Evolutionary conservation across 1,284 basidiomycete genomes (phyloP), one percentile per base, ranked within the genome.

Genomic region (Leccinum angustisporum): DNA sequence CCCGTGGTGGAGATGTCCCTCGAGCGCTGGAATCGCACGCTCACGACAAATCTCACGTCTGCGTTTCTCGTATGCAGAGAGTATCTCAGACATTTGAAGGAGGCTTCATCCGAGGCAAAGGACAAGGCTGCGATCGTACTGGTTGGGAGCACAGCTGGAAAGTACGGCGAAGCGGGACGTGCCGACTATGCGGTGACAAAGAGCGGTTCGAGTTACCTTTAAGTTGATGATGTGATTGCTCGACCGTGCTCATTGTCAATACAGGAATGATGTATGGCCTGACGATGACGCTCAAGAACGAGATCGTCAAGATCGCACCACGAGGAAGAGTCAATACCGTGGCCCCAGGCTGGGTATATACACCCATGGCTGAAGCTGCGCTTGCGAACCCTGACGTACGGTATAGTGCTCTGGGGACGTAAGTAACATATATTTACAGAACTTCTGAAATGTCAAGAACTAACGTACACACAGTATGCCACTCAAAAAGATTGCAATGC

Each of bases 241-340:
- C n/a, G 18, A 50, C 21, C 25, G 7, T 50, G 13, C 48, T 50
- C 13, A 27, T 14, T 10, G 5, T 10, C 8, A 30, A 8, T 21
- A 38, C 62, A 83, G 89, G 84, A 1, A 80, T 91, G 76, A 90
- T 90, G 86, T 87, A 89, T 64, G 90, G 89, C 1, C 72, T 92
- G 34, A 83, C 84, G 4, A 76, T 86, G 61, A 81, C 84, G 2
- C 79, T 91, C 64, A 91, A 91, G 76, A 91, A 91, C 68, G 89
- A 91, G 72, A 91, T 92, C 59, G 89, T 91, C 30, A 84, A 84
- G 70, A 85, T 91, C 62, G 88, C 88, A 0, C 86, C 88, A 0
- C 78, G 73, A 54, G 90, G 81, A 4, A 79, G 90, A 30, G 88
- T 90, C 18, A 91, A 91, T 63, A 81, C 80, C 59, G 79, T 91